Conservation (phyloP, 2,329 filamentous ascomycete species). For the Aureobasidium sp. region DNA sequence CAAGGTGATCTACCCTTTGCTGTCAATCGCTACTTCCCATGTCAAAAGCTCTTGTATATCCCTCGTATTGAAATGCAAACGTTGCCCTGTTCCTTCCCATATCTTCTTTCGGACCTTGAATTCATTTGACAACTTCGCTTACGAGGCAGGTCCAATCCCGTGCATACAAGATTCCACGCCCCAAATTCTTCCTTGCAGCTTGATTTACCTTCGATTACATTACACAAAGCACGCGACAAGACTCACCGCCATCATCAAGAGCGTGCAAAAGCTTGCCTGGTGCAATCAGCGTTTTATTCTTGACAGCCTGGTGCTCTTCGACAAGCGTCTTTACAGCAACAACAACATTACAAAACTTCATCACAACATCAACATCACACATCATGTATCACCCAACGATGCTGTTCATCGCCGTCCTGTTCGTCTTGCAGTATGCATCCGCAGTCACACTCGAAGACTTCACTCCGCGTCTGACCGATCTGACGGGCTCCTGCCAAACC, state of each 20-base stretch:
- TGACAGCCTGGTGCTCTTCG: not conserved
- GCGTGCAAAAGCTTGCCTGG: conserved; percentile 2
- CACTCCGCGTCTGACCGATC: conserved; percentile 31
- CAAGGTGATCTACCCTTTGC: not conserved
- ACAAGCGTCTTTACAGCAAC: not conserved
- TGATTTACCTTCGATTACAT: not conserved
- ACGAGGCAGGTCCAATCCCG: not conserved
- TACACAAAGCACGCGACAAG: conserved; percentile 5
- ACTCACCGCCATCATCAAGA: conserved; percentile 4
- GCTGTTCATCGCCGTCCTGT: conserved; percentile 12
- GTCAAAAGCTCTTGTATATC: not conserved
- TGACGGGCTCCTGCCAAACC: conserved; percentile 30
- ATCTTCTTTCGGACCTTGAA: not conserved
- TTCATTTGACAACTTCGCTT: not conserved
- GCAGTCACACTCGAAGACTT: conserved; percentile 39
- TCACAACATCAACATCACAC: not conserved
- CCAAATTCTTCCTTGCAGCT: not conserved
- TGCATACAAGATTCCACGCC: not conserved
- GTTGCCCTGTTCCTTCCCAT: not conserved
- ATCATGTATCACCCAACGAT: not conserved
- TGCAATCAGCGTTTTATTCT: not conserved
- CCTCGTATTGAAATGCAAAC: not conserved
- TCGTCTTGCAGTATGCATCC: conserved; percentile 12
- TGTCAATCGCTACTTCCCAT: conserved; percentile 4
- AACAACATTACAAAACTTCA: not conserved